Evolutionary conservation across 2,329 filamentous ascomycete species (phyloP), one percentile per base, ranked within the genome.

Genomic region (Acrodontium crateriforme): DNA sequence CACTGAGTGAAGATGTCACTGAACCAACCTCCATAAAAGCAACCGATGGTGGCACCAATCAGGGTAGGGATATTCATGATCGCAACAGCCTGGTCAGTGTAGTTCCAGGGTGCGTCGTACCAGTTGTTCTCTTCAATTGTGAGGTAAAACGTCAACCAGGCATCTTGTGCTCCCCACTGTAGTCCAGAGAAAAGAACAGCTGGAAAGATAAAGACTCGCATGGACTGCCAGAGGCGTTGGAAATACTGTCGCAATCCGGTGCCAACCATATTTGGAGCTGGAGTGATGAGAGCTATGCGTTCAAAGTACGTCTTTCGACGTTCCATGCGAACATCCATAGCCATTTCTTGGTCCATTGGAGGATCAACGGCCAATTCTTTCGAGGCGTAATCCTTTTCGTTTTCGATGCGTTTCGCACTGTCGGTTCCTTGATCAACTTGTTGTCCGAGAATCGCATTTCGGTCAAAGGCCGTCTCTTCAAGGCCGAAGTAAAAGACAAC

Each of bases 151-250:
- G 64, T 65, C 13, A 73, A 50, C 49, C 68, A 71, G 11, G 68
- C 65, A 37, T 70, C 68, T 45, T 72, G 69, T 16, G 65, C 55
- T 3, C 68, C 68, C 68, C 68, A 72, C 40, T 71, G 67, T 14
- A 71, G 46, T 6, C 68, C 67, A 3, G 66, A 64, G 36, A 64
- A 71, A 37, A 67, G 58, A 7, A 71, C 66, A 1, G 67, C 67
- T 0, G 68, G 68, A 33, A 71, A 71, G 2, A 59, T 57, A 41
- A 71, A 70, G 22, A 71, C 53, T 10, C 65, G 60, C 27, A 71
- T 49, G 0, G 64, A 70, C 38, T 71, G 63, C 38, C 62, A 63
- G 3, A 72, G 53, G 2, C 67, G 66, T 21, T 53, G 44, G 16
- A 59, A 46, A 37, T 71, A 73, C 40, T 72, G 68, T 39, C 57